Evolutionary conservation across 257 asterid genomes (phyloP).

Genomic region (Capsicum rhomboideum): DNA sequence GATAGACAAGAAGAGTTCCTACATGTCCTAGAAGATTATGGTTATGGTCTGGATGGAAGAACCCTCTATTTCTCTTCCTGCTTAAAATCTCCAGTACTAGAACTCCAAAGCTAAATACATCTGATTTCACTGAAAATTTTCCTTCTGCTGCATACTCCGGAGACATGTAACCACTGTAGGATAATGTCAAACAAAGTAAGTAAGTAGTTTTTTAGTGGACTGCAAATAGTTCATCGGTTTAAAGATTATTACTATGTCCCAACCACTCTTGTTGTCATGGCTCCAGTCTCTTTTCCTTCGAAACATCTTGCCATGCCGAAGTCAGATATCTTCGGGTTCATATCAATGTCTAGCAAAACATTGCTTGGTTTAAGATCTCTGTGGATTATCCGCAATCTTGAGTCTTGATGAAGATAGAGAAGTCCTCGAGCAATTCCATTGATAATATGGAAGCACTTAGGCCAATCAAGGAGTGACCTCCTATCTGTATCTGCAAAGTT

Average conservation of each 20-base stretch:
- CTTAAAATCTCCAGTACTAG: neutral
- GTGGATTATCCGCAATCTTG: neutral
- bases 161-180: neutral
- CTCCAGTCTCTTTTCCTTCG: neutral
- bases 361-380: neutral
- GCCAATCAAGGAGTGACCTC: neutral
- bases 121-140: neutral
- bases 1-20: neutral
- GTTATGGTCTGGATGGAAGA: neutral
- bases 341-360: neutral
- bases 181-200: neutral
- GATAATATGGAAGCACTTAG: neutral
- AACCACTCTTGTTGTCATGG: neutral
- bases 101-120: neutral
- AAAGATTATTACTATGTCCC: neutral
- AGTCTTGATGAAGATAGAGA: neutral
- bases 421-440: neutral
- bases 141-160: neutral
- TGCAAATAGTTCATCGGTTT: neutral
- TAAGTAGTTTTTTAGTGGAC: neutral
- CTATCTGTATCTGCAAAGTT: neutral
- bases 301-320: neutral
- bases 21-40: neutral
- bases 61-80: neutral
- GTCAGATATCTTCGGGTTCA: neutral